Percentiles rank a stretch among this genome's conserved stretches.
These are phyloP conservation scores for Termitomyces sp. DNA, from an alignment of 1,284 basidiomycete genomes.

Conservation along the genomic window DNA sequence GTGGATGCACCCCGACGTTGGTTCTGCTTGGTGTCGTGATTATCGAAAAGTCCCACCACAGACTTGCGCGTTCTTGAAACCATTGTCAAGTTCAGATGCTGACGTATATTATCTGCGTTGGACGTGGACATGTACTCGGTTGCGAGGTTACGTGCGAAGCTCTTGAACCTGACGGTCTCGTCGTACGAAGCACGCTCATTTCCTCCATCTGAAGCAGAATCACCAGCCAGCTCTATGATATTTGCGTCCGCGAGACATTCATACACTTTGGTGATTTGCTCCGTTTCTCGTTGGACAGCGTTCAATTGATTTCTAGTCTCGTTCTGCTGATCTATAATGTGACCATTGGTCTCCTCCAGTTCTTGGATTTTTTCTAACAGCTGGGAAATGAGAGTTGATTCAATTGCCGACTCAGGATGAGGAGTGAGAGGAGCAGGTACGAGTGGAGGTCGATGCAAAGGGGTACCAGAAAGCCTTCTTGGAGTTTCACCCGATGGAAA, in stretches of 20 bases:
- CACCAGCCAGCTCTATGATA: conserved; percentile 37
- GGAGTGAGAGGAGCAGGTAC: conserved; percentile 19
- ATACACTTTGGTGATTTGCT: conserved; percentile 64
- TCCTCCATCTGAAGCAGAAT: conserved; percentile 22
- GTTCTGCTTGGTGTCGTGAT: conserved; percentile 14
- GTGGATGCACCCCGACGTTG: conserved; percentile 12
- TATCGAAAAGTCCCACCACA: conserved; percentile 61
- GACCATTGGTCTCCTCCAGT: conserved; percentile 68
- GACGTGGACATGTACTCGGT: conserved; percentile 18
- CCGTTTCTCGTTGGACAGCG: conserved; percentile 66
- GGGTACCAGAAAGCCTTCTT: conserved; percentile 11
- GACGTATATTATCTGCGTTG: conserved; percentile 10
- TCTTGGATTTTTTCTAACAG: conserved; percentile 76
- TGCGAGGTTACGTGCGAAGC: conserved; percentile 32
- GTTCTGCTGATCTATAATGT: conserved; percentile 64
- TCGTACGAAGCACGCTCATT: conserved; percentile 20
- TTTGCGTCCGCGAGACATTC: conserved; percentile 62
- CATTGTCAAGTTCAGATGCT: conserved; percentile 10
- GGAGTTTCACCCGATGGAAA: conserved; percentile 13
- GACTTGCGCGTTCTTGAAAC: conserved; percentile 44
- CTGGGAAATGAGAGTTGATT: conserved; percentile 56
- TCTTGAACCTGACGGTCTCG: conserved; percentile 34
- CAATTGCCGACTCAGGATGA: conserved; percentile 44
- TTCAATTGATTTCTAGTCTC: conserved; percentile 57
- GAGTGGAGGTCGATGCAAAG: conserved; percentile 16